Conservation (phyloP, 169 alveolate species). For the Eimeria necatrix region DNA sequence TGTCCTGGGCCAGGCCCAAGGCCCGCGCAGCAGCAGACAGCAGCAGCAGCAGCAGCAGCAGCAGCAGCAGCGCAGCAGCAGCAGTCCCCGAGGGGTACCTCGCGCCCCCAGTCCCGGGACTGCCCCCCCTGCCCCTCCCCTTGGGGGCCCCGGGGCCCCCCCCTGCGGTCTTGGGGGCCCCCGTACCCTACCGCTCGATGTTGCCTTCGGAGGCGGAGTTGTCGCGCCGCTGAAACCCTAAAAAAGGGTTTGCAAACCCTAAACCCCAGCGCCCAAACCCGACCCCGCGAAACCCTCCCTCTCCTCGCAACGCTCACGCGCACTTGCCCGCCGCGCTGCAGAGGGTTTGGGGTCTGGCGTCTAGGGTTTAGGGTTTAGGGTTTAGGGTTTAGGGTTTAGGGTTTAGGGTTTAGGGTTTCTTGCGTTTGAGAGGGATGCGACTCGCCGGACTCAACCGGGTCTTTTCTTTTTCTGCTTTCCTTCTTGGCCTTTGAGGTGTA, state of each 20-base stretch:
- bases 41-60: constrained; percentile 31
- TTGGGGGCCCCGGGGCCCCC: neutral
- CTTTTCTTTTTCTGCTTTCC: too few species aligned
- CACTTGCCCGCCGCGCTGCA: too few species aligned
- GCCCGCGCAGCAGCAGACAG: neutral
- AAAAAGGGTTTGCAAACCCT: neutral
- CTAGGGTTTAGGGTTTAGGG: neutral
- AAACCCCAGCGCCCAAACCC: too few species aligned
- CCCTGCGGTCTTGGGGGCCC: neutral
- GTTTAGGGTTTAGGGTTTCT: too few species aligned
- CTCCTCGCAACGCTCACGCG: too few species aligned
- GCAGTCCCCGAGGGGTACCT: constrained; percentile 9
- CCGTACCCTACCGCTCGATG: constrained; percentile 19
- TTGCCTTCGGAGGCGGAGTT: constrained; percentile 6
- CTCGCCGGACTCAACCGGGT: too few species aligned
- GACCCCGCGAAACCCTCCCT: too few species aligned
- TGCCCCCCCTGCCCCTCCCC: neutral
- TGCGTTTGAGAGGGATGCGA: too few species aligned
- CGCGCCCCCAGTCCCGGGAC: neutral
- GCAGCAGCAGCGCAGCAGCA: constrained; percentile 17
- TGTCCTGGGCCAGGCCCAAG: constrained; percentile 86
- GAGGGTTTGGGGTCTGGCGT: neutral
- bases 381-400: neutral
- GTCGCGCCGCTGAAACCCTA: neutral
- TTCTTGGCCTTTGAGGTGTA: too few species aligned